Percentiles rank a stretch among this genome's conserved stretches.
Evolutionary conservation across 495 filamentous ascomycete genomes (phyloP).

Genomic region (Cryomyces minteri): DNA sequence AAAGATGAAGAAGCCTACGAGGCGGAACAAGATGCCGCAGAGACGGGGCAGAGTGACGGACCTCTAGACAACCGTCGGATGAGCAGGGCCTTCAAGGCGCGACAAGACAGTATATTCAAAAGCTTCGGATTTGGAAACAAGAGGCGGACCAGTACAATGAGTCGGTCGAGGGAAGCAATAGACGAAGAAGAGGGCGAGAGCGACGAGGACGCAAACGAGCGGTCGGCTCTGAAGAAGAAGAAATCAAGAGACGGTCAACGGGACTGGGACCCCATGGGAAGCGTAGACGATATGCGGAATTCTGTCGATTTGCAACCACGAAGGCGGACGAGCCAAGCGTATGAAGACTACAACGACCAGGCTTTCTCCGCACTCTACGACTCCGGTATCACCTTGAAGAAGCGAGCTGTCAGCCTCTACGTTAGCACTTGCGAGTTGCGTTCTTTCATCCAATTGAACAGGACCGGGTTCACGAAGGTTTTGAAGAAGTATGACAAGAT

Average conservation of each 20-base stretch:
- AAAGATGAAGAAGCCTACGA: constrained; percentile 59
- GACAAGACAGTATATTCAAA: constrained; percentile 28
- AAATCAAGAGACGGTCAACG: constrained; percentile 13
- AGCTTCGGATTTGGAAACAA: constrained; percentile 20
- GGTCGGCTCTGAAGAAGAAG: constrained; percentile 28
- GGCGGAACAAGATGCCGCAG: constrained; percentile 36
- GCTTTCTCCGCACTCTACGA: constrained; percentile 52
- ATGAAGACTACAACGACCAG: constrained; percentile 63
- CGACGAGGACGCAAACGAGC: constrained; percentile 58
- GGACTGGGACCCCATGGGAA: constrained; percentile 4
- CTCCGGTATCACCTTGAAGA: constrained; percentile 73
- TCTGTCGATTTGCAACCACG: constrained; percentile 35
- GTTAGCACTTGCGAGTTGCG: constrained; percentile 91
- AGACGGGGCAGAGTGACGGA: constrained; percentile 34
- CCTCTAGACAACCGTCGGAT: constrained; percentile 25
- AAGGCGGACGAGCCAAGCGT: constrained; percentile 34
- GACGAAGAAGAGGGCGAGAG: constrained; percentile 31
- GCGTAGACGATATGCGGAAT: constrained; percentile 27
- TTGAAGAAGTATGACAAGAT: constrained; percentile 99
- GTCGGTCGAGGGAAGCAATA: constrained; percentile 20
- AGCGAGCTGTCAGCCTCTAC: constrained; percentile 68
- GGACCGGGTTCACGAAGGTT: constrained; percentile 87
- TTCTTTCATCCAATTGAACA: constrained; percentile 90
- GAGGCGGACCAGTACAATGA: constrained; percentile 26
- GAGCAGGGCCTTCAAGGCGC: constrained; percentile 24